phyloP scores from a whole-genome alignment of 208 protist genomes.

The Acanthamoeba lenticulata region DNA sequence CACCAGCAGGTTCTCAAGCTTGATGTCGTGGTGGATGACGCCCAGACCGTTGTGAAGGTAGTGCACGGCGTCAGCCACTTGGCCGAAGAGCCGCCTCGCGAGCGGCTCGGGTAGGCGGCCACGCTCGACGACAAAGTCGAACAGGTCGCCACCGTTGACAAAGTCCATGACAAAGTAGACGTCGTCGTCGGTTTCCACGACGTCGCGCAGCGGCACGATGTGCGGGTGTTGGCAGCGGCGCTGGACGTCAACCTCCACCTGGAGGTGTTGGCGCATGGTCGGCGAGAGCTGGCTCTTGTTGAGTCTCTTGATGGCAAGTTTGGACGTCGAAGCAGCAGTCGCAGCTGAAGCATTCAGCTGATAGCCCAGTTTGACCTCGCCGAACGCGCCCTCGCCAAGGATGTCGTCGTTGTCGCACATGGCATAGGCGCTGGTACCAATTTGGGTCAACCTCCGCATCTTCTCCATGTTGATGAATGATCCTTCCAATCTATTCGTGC shows the following conservation, averaged over 20 bases:
- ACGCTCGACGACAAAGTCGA: constrained; percentile 90
- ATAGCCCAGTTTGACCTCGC: constrained; percentile 16
- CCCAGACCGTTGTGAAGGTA: constrained; percentile 91
- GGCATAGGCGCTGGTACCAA: neutral
- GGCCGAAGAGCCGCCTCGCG: constrained; percentile 91
- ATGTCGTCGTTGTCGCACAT: neutral
- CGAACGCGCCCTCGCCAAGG: constrained; percentile 39
- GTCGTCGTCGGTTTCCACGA: constrained; percentile 25
- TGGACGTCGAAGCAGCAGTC: neutral
- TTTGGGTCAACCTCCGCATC: neutral
- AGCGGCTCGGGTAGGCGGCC: constrained; percentile 89
- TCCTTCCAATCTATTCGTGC: too few relatives aligned
- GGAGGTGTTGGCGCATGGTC: constrained; percentile 29
- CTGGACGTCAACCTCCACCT: constrained; percentile 44
- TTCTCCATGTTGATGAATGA: neutral
- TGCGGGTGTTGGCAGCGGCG: neutral
- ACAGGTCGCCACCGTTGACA: constrained; percentile 91
- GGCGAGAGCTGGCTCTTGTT: constrained; percentile 41
- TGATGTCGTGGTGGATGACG: constrained; percentile 87
- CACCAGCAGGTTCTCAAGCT: constrained; percentile 88
- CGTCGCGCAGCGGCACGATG: constrained; percentile 50
- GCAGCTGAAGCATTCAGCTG: neutral
- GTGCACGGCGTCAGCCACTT: constrained; percentile 92
- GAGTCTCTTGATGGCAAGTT: constrained; percentile 16
- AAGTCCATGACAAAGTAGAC: constrained; percentile 64